Conservation (phyloP, 2,329 filamentous ascomycete genomes). For the Xylariaceae sp. region DNA sequence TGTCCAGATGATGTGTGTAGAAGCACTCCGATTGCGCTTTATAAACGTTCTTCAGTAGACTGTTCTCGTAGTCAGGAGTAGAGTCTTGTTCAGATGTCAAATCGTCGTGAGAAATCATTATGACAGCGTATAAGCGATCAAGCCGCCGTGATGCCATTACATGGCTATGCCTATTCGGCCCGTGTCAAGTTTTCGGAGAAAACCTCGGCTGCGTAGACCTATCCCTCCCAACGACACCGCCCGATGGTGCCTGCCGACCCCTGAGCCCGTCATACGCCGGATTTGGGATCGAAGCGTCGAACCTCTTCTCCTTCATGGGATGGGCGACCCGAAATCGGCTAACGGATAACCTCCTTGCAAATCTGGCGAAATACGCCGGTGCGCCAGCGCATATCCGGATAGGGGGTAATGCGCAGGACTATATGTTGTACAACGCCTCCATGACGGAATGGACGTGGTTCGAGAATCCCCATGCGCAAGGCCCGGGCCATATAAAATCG, state of each 20-base stretch:
- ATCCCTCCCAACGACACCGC: not conserved
- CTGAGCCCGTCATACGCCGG: constrained; percentile 43
- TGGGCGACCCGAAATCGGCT: constrained; percentile 37
- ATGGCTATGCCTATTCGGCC: not conserved
- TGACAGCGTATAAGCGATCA: not conserved
- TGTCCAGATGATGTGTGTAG: too few species aligned
- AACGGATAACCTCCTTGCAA: constrained; percentile 43
- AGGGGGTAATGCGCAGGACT: constrained; percentile 48
- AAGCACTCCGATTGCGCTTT: too few species aligned
- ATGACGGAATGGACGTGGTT: constrained; percentile 31
- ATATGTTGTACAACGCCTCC: constrained; percentile 40
- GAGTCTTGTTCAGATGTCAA: too few species aligned
- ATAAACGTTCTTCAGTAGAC: too few species aligned
- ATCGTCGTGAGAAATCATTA: not conserved
- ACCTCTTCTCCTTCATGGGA: constrained; percentile 48
- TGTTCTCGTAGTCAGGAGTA: not conserved
- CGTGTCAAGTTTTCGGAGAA: not conserved
- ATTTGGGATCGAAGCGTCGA: constrained; percentile 49
- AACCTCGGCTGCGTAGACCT: constrained; percentile 3
- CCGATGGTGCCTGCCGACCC: constrained; percentile 9
- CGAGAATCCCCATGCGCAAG: constrained; percentile 35
- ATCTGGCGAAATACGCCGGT: constrained; percentile 45
- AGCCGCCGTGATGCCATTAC: not conserved
- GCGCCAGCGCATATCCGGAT: constrained; percentile 44
- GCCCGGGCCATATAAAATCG: constrained; percentile 37